Evolutionary conservation across 2,329 filamentous ascomycete genomes (phyloP), one percentile per base, ranked within the genome.

Genomic region (Diplocarpon mali): DNA sequence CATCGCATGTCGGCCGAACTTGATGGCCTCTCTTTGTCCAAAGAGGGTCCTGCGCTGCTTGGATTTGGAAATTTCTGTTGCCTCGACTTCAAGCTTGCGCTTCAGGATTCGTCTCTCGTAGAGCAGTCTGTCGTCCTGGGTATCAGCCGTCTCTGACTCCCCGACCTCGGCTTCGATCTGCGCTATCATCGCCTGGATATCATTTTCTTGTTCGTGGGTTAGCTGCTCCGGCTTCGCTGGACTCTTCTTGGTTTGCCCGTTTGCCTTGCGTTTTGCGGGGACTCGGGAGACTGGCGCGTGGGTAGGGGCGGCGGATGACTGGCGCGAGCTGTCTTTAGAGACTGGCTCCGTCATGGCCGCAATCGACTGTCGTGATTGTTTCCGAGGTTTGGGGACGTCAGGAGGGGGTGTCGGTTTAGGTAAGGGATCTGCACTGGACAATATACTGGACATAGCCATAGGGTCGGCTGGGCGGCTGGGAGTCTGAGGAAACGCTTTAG

Each of bases 401-500:
- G 57, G 58, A 15, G 66, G 58, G 2, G 67, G 67, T 28, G 71
- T 69, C 35, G 67, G 61, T 53, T 68, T 72, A 7, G 73, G 70
- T 71, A 68, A 32, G 76, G 83, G 79, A 45, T 87, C 81, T 44
- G 84, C 74, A 54, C 78, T 88, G 3, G 87, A 90, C 35, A 96
- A 80, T 48, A 96, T 93, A 62, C 89, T 95, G 53, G 87, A 92
- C 60, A 96, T 92, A 5, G 89, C 92, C 89, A 95, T 95, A 42
- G 89, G 84, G 62, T 94, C 85, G 47, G 83, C 81, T 34, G 81
- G 73, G 62, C 88, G 80, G 54, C 77, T 79, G 1, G 83, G 76
- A 40, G 83, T 83, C 76, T 88, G 62, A 30, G 53, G 39, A 17
- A 30, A 24, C 38, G 34, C 41, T 47, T 53, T 34, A 57, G 46